phyloP scores from a whole-genome alignment of 1,284 basidiomycete species.

The Malassezia obtusa region DNA sequence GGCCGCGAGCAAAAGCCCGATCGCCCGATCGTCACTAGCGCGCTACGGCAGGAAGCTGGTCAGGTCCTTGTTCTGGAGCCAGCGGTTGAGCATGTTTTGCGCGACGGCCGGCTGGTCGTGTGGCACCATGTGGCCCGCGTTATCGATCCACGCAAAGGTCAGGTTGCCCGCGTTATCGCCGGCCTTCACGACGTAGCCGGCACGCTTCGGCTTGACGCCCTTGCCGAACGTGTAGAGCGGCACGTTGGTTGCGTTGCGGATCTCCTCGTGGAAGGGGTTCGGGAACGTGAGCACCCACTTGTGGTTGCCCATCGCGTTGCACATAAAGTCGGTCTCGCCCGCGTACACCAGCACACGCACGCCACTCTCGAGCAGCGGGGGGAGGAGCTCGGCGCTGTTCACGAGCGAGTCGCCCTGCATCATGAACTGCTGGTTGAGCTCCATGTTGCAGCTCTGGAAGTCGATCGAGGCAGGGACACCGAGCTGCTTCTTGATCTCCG shows the following conservation, averaged over 20 bases:
- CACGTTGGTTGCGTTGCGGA: constrained; percentile 27
- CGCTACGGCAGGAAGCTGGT: neutral
- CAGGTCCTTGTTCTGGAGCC: constrained; percentile 54
- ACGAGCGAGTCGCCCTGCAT: constrained; percentile 68
- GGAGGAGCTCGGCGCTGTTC: constrained; percentile 64
- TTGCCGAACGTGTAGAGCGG: constrained; percentile 20
- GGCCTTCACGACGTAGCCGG: constrained; percentile 30
- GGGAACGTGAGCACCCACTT: constrained; percentile 36
- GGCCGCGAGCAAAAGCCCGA: neutral
- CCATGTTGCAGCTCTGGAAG: constrained; percentile 55
- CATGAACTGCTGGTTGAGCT: constrained; percentile 61
- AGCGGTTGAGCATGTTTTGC: constrained; percentile 55
- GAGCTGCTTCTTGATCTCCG: constrained; percentile 62
- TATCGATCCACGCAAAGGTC: constrained; percentile 26
- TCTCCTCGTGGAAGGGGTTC: constrained; percentile 31
- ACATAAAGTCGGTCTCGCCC: constrained; percentile 69
- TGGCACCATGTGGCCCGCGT: constrained; percentile 51
- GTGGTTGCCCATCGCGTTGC: constrained; percentile 43
- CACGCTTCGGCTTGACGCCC: constrained; percentile 25
- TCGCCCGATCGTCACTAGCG: neutral
- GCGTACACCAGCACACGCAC: constrained; percentile 71
- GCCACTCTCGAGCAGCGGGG: constrained; percentile 64
- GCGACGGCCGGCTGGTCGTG: constrained; percentile 71
- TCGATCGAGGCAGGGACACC: constrained; percentile 58
- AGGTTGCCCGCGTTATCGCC: constrained; percentile 39